phyloP scores from a whole-genome alignment of 257 asterid genomes.

The Solanum microdontum region DNA sequence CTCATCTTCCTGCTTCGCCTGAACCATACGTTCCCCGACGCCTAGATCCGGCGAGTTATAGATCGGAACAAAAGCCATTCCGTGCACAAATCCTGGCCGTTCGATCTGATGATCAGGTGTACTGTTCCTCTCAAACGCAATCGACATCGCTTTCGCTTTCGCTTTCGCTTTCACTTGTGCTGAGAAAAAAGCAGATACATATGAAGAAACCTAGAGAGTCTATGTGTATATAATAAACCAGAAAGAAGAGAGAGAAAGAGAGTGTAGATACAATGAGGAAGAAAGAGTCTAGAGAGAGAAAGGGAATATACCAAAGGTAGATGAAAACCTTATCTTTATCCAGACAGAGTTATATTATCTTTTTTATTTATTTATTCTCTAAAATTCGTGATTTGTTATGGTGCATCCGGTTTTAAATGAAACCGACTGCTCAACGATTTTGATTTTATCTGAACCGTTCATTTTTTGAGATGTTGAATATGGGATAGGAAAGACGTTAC shows the following conservation, averaged over 20 bases:
- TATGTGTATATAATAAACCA: background rate
- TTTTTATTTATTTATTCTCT: background rate
- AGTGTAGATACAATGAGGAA: background rate
- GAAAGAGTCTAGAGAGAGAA: background rate
- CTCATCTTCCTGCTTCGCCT: slow-evolving; percentile 3
- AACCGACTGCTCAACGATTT: background rate
- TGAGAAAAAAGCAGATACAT: background rate
- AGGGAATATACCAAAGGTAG: background rate
- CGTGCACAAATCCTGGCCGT: slow-evolving; percentile 19
- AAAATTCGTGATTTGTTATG: background rate
- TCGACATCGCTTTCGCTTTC: slow-evolving; percentile 17
- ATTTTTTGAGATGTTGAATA: background rate
- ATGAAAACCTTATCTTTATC: slow-evolving; percentile 51
- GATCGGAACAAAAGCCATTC: slow-evolving; percentile 15
- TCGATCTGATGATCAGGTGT: slow-evolving; percentile 30
- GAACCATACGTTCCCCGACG: background rate
- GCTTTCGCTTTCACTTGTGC: background rate
- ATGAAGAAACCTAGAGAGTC: background rate
- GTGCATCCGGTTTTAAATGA: background rate
- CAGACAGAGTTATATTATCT: slow-evolving; percentile 35
- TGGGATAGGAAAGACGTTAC: background rate
- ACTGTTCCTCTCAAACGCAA: slow-evolving; percentile 29
- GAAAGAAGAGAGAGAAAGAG: background rate
- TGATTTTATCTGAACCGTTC: background rate
- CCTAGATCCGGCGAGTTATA: slow-evolving; percentile 16